phyloP scores from a whole-genome alignment of 495 filamentous ascomycete genomes.

The Daldinia caldariorum region DNA sequence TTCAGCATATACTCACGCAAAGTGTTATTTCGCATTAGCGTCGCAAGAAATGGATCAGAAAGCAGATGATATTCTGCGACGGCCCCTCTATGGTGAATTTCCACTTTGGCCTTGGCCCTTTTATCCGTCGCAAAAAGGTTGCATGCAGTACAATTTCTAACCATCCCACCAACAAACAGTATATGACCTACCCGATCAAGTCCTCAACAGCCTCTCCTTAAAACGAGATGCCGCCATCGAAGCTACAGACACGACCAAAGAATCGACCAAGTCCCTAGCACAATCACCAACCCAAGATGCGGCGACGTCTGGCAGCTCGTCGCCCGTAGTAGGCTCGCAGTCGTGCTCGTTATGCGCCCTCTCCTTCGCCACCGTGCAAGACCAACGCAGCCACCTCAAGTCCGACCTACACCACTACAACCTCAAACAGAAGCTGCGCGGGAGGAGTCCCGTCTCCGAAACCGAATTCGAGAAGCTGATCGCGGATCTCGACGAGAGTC shows the following conservation, averaged over 20 bases:
- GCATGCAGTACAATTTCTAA: constrained; percentile 21
- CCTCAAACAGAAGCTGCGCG: constrained; percentile 85
- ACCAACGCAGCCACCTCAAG: constrained; percentile 84
- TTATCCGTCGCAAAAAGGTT: constrained; percentile 5
- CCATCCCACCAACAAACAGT: constrained; percentile 60
- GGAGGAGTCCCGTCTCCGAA: constrained; percentile 73
- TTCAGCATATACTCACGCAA: not conserved
- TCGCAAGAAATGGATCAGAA: constrained; percentile 38
- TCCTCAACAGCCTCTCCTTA: constrained; percentile 73
- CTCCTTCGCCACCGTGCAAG: constrained; percentile 73
- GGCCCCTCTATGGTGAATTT: constrained; percentile 53
- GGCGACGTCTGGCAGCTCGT: constrained; percentile 44
- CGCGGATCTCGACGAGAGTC: constrained; percentile 85
- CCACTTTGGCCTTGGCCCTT: not conserved
- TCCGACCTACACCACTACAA: constrained; percentile 97
- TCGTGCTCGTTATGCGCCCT: constrained; percentile 84
- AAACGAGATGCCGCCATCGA: constrained; percentile 59
- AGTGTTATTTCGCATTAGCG: not conserved
- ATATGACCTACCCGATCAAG: constrained; percentile 83
- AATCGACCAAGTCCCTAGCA: constrained; percentile 27
- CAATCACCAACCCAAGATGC: constrained; percentile 50
- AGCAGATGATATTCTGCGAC: constrained; percentile 51
- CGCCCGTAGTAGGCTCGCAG: constrained; percentile 67
- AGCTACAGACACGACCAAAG: constrained; percentile 40
- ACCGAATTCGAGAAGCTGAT: constrained; percentile 84